Base-by-base conservation (phyloP, 768 basidiomycete genomes). In the Amanita subjunquillea region DNA sequence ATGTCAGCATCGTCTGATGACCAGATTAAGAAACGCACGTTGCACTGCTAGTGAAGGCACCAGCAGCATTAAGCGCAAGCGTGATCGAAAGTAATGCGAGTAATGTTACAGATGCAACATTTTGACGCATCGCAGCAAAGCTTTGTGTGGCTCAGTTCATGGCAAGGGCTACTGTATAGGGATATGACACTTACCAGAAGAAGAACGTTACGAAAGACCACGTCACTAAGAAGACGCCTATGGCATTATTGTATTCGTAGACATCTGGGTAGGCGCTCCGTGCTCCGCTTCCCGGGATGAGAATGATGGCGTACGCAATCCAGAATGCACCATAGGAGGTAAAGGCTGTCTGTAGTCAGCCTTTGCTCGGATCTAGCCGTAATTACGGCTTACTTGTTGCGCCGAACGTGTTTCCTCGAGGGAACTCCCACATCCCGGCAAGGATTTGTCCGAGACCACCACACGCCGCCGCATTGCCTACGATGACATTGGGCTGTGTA, bases 351-450 rank as follows among this genome's bases (percentile, higher is more conserved):
- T 20, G 17, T 10, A 5, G 45, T 38, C 41, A 57, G 41, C 17
- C 29, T 48, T 6, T 15, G 12, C 17, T 36, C 17, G 29, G 20
- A 41, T 15, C 4, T 8, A 37, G 34, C 34, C 10, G 29, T 25
- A 25, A 38, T 17, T 17, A 17, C 17, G 10, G 68, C 76, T 57
- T 36, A 78, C 79, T 78, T 13, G 79, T 80, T 3, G 79, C 80
- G 51, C 79, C 80, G 55, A 82, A 82, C 0, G 65, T 67, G 55
- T 82, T 82, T 0, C 76, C 78, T 13, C 69, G 63, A 4, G 74
- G 70, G 59, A 76, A 77, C 65, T 77, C 77, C 82, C 82, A 84
- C 78, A 85, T 83, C 51, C 85, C 86, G 13, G 84, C 85, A 34
- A 86, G 64, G 47, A 87, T 67, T 62, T 87, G 85, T 25, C 70